A percentile compares a stretch with the other conserved stretches of the same genome.
These are phyloP conservation scores for Suhomyces choctaworum DNA, from an alignment of 1,139 yeast genomes.

Conservation along the genomic window DNA sequence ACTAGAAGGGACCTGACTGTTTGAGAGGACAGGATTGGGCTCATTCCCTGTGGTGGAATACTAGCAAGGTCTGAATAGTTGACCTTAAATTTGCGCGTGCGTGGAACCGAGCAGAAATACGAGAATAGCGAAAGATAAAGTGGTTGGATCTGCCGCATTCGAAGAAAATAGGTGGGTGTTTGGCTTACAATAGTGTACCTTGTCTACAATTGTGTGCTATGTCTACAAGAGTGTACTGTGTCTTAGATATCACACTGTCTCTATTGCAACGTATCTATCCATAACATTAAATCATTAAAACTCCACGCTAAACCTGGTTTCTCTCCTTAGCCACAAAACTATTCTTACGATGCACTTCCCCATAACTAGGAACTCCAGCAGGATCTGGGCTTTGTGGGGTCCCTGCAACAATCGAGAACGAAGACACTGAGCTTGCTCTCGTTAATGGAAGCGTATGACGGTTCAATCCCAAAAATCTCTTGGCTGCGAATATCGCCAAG, in stretches of 20 bases:
- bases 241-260: no score
- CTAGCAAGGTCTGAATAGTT: no score
- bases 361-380: constrained; percentile 1
- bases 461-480: constrained; percentile 10
- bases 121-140: no score
- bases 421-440: constrained; percentile 9
- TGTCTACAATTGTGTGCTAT: no score
- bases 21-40: constrained; percentile 3
- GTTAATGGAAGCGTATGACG: constrained; percentile 8
- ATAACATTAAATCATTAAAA: no score
- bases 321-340: constrained; percentile 11
- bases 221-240: no score
- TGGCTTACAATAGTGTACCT: no score
- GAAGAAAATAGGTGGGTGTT: no score
- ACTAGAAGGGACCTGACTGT: constrained; percentile 3
- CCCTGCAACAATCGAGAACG: constrained; percentile 4
- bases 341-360: constrained; percentile 13
- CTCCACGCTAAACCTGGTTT: background rate
- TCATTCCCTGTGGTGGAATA: constrained; percentile 6
- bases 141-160: no score
- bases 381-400: background rate
- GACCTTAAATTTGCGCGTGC: no score
- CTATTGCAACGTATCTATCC: no score
- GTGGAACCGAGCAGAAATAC: no score
- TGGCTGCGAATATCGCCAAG: constrained; percentile 4